These are phyloP conservation scores for Smallanthus sonchifolius DNA, from an alignment of 129 eudicot species.

Conservation along the genomic window DNA sequence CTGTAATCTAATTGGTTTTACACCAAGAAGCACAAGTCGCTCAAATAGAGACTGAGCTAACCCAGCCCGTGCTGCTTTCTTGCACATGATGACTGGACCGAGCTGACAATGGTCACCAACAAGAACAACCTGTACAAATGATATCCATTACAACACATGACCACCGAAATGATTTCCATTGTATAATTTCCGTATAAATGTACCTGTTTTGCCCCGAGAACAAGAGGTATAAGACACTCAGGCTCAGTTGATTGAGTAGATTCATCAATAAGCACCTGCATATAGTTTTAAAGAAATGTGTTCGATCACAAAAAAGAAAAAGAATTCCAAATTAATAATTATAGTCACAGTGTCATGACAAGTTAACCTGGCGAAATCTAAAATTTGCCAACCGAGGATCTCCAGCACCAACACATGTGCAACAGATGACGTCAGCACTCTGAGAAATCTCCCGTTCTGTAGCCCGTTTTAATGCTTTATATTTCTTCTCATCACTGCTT, in stretches of 20 bases:
- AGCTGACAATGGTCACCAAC: conserved; percentile 94
- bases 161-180: background rate
- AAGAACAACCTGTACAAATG: conserved; percentile 50
- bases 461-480: conserved; percentile 74
- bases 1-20: conserved; percentile 82
- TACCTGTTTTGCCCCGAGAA: conserved; percentile 86
- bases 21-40: conserved; percentile 77
- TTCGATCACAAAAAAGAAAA: background rate
- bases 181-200: background rate
- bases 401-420: conserved; percentile 91
- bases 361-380: conserved; percentile 67
- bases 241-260: conserved; percentile 86
- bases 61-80: conserved; percentile 92
- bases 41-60: conserved; percentile 80
- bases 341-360: background rate
- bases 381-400: conserved; percentile 84
- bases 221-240: conserved; percentile 79
- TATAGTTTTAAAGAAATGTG: background rate
- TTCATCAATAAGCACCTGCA: conserved; percentile 84
- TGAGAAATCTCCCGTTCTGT: conserved; percentile 89
- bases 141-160: background rate
- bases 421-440: conserved; percentile 89
- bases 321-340: background rate
- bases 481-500: conserved; percentile 83
- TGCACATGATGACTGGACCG: conserved; percentile 92